These are phyloP conservation scores for Cladosporium austrohemisphaericum DNA, from an alignment of 2,329 filamentous ascomycete genomes.

Conservation along the genomic window DNA sequence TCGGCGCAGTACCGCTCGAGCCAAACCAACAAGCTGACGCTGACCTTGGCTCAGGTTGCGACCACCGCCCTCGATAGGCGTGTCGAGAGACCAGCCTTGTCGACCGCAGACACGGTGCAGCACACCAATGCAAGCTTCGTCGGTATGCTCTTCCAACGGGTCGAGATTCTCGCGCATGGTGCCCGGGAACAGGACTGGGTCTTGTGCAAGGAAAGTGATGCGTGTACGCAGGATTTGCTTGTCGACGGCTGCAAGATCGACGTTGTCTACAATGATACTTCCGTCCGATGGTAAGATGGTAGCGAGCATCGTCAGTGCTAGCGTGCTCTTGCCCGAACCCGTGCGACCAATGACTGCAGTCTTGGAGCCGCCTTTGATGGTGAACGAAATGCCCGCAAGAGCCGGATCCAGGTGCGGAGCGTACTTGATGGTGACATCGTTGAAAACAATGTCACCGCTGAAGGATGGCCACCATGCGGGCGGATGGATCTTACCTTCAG, in stretches of 20 bases:
- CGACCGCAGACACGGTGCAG: conserved; percentile 52
- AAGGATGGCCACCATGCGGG: conserved; percentile 74
- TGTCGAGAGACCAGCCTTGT: conserved; percentile 55
- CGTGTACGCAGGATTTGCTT: conserved; percentile 58
- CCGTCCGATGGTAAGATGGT: conserved; percentile 54
- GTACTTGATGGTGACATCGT: conserved; percentile 74
- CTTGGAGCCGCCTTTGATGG: conserved; percentile 72
- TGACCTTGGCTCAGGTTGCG: conserved; percentile 63
- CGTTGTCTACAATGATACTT: conserved; percentile 56
- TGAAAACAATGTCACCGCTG: conserved; percentile 69
- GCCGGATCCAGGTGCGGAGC: conserved; percentile 73
- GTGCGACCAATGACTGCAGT: conserved; percentile 79
- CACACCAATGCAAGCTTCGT: conserved; percentile 52
- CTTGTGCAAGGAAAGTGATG: conserved; percentile 65
- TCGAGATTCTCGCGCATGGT: conserved; percentile 61
- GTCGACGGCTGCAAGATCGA: conserved; percentile 58
- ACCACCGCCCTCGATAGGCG: conserved; percentile 57
- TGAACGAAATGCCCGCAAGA: conserved; percentile 64
- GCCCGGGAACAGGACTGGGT: conserved; percentile 63
- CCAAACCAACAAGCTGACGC: conserved; percentile 61
- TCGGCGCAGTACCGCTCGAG: conserved; percentile 59
- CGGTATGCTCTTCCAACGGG: conserved; percentile 54
- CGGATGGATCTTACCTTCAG: conserved; percentile 61
- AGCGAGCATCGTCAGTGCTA: conserved; percentile 59
- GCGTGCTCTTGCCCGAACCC: conserved; percentile 77